phyloP scores from a whole-genome alignment of 192 early-diverging fungal species.

The Coemansia sp. region DNA sequence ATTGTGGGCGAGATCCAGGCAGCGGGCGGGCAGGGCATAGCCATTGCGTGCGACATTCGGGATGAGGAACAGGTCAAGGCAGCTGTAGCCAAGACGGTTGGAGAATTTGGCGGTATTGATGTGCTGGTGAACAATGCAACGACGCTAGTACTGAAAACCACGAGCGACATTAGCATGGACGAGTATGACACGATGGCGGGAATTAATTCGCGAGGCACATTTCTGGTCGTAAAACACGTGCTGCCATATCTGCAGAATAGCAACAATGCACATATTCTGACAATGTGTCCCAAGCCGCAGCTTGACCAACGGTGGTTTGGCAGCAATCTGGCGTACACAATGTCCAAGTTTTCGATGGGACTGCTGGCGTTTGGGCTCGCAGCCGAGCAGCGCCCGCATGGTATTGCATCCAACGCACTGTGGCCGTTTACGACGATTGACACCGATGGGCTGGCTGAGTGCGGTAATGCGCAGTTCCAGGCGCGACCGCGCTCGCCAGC shows the following conservation, averaged over 20 bases:
- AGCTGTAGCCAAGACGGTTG: constrained; percentile 59
- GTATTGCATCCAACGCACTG: constrained; percentile 71
- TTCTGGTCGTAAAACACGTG: constrained; percentile 64
- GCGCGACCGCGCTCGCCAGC: constrained; percentile 48
- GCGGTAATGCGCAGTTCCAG: constrained; percentile 4
- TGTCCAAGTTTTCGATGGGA: constrained; percentile 66
- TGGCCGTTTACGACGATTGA: constrained; percentile 77
- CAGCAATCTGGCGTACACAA: constrained; percentile 59
- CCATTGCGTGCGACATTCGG: constrained; percentile 71
- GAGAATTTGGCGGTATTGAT: constrained; percentile 73
- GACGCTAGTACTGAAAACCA: constrained; percentile 65
- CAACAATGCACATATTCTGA: constrained; percentile 72
- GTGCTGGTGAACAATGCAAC: constrained; percentile 74
- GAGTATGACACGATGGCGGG: constrained; percentile 65
- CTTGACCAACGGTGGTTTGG: constrained; percentile 65
- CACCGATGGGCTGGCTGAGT: constrained; percentile 53
- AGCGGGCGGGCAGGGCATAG: constrained; percentile 65
- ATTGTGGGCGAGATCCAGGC: constrained; percentile 64
- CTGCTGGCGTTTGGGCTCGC: constrained; percentile 68
- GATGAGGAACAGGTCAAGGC: constrained; percentile 63
- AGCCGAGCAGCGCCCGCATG: constrained; percentile 62
- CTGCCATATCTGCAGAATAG: constrained; percentile 66
- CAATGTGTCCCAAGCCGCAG: constrained; percentile 64
- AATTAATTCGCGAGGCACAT: constrained; percentile 72
- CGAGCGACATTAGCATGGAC: constrained; percentile 46